phyloP scores from a whole-genome alignment of 306 rosid genomes.

The Vachellia collinsii region DNA sequence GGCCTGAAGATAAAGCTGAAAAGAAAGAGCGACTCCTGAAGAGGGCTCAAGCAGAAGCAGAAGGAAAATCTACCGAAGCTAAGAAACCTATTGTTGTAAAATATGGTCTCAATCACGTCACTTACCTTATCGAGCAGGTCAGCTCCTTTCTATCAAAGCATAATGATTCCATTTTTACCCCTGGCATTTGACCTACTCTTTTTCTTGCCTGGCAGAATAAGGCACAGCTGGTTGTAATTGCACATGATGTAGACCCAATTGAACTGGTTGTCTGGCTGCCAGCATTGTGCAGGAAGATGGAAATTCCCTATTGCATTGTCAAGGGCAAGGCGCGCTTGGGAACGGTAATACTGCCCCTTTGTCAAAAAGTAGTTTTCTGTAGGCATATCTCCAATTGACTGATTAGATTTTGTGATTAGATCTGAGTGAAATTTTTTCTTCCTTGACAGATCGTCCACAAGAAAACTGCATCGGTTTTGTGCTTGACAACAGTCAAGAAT shows the following conservation, averaged over 20 bases:
- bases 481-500: slow-evolving; percentile 83
- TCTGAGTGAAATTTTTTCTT: background rate
- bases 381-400: background rate
- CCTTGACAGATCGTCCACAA: slow-evolving; percentile 65
- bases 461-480: slow-evolving; percentile 73
- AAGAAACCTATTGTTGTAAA: slow-evolving; percentile 81
- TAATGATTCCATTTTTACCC: too few relatives aligned
- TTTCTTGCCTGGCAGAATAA: slow-evolving; percentile 50
- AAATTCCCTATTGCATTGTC: slow-evolving; percentile 81
- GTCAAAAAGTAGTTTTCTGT: background rate
- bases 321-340: slow-evolving; percentile 84
- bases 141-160: background rate
- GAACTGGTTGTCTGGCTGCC: slow-evolving; percentile 89
- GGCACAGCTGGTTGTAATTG: slow-evolving; percentile 80
- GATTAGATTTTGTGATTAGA: background rate
- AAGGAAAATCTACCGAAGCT: slow-evolving; percentile 61
- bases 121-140: slow-evolving; percentile 79
- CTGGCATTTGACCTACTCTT: background rate
- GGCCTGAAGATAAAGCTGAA: slow-evolving; percentile 79
- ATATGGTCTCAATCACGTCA: slow-evolving; percentile 82
- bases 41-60: slow-evolving; percentile 77
- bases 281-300: slow-evolving; percentile 83
- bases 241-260: slow-evolving; percentile 85
- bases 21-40: slow-evolving; percentile 79
- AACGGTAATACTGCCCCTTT: slow-evolving; percentile 41